Percentiles rank a stretch among this genome's conserved stretches.
phyloP scores from a whole-genome alignment of 2,329 filamentous ascomycete species.

The Didymellaceae sp. region DNA sequence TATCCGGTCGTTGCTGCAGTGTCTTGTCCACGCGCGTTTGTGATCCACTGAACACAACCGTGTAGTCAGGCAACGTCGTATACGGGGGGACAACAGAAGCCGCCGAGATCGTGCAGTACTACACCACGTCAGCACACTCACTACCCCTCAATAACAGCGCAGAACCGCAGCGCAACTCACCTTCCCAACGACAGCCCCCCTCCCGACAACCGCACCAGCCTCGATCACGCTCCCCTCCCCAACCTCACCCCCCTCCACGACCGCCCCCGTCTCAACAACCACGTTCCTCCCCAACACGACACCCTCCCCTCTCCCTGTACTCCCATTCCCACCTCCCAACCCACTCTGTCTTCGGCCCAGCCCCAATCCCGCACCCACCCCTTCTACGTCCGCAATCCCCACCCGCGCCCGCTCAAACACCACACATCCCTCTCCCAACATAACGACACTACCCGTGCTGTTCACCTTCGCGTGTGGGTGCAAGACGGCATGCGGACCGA shows the following conservation, averaged over 20 bases:
- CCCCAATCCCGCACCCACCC: neutral
- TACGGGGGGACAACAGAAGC: conserved; percentile 44
- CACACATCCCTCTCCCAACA: conserved; percentile 65
- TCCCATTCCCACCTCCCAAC: conserved; percentile 15
- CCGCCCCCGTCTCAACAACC: conserved; percentile 52
- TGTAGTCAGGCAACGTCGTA: conserved; percentile 53
- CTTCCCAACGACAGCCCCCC: conserved; percentile 50
- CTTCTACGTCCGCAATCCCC: conserved; percentile 30
- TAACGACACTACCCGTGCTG: conserved; percentile 51
- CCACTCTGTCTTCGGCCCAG: conserved; percentile 19
- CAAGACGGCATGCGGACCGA: conserved; percentile 79
- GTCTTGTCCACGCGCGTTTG: conserved; percentile 51
- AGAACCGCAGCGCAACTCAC: conserved; percentile 27
- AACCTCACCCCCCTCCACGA: conserved; percentile 48
- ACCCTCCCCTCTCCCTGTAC: conserved; percentile 32
- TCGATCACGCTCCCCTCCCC: conserved; percentile 47
- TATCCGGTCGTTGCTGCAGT: conserved; percentile 38
- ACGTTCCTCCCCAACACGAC: conserved; percentile 52
- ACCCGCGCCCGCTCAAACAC: conserved; percentile 70
- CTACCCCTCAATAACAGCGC: neutral
- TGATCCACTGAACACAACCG: conserved; percentile 52
- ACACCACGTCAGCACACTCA: neutral
- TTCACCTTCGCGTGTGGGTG: conserved; percentile 74
- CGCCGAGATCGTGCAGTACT: conserved; percentile 55
- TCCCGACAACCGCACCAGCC: conserved; percentile 41